These are phyloP conservation scores for Crithidia expoeki DNA, from an alignment of 208 protist genomes.

Conservation along the genomic window DNA sequence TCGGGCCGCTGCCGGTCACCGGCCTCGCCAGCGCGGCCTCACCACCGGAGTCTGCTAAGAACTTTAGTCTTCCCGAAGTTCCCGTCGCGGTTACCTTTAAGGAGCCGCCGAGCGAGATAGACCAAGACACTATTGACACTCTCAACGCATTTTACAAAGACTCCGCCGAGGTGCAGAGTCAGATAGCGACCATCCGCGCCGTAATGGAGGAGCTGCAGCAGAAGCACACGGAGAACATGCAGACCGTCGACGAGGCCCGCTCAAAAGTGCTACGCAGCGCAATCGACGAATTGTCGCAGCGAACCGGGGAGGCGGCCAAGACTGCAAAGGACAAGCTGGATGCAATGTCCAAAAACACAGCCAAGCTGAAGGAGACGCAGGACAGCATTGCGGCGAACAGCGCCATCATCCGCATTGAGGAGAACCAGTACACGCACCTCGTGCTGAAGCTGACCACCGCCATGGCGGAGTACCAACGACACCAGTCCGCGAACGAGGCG, in stretches of 20 bases:
- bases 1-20: conserved; percentile 4
- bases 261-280: conserved; percentile 59
- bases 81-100: conserved; percentile 34
- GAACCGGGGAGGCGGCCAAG: conserved; percentile 50
- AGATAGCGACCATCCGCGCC: conserved; percentile 41
- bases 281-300: conserved; percentile 60
- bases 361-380: conserved; percentile 64
- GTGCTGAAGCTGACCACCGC: conserved; percentile 41
- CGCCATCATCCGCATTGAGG: conserved; percentile 84
- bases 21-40: conserved; percentile 6
- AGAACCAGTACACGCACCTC: conserved; percentile 84
- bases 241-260: conserved; percentile 63
- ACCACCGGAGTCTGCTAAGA: conserved; percentile 3
- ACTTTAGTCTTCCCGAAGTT: conserved; percentile 18
- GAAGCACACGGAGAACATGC: conserved; percentile 78
- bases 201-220: conserved; percentile 54
- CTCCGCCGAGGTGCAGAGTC: conserved; percentile 29
- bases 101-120: conserved; percentile 42
- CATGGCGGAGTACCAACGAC: conserved; percentile 74
- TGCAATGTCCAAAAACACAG: conserved; percentile 64
- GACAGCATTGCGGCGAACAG: conserved; percentile 66
- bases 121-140: conserved; percentile 61
- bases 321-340: conserved; percentile 50
- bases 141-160: conserved; percentile 81
- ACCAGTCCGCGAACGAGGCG: conserved; percentile 62